These are phyloP conservation scores for Schizosaccharomyces lindneri DNA, from an alignment of 805 yeast genomes.

Conservation along the genomic window DNA sequence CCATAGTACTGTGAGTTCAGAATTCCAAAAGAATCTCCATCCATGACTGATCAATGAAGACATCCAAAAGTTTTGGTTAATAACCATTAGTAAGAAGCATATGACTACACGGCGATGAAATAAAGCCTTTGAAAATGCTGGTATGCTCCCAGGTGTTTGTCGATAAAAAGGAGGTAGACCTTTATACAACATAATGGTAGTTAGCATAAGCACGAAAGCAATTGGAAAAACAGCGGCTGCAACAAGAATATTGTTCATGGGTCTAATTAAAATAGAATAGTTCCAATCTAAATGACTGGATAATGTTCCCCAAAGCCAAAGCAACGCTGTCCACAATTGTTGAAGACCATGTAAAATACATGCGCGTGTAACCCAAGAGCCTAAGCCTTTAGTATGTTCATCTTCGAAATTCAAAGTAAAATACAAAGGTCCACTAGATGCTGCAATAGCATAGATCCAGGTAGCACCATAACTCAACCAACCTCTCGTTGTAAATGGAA, in stretches of 20 bases:
- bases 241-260: not conserved
- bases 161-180: constrained; percentile 1
- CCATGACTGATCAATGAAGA: not conserved
- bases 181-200: not conserved
- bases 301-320: constrained; percentile 3
- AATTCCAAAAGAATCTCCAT: constrained; percentile 1
- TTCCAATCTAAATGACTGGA: not conserved
- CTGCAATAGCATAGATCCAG: constrained; percentile 1
- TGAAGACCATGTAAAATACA: constrained; percentile 1
- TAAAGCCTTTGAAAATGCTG: not conserved
- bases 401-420: constrained; percentile 1
- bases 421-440: constrained; percentile 1
- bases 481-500: not conserved
- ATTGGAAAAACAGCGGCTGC: not conserved
- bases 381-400: not conserved
- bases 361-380: constrained; percentile 1
- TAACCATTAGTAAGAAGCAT: not conserved
- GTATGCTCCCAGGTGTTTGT: not conserved
- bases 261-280: not conserved
- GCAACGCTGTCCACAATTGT: constrained; percentile 1
- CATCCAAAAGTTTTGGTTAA: constrained; percentile 1
- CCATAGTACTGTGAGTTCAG: not conserved
- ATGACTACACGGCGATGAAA: not conserved
- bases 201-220: not conserved
- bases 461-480: not conserved